These are phyloP conservation scores for Pythium sukuiense DNA, from an alignment of 352 stramenopile genomes.

Conservation along the genomic window DNA sequence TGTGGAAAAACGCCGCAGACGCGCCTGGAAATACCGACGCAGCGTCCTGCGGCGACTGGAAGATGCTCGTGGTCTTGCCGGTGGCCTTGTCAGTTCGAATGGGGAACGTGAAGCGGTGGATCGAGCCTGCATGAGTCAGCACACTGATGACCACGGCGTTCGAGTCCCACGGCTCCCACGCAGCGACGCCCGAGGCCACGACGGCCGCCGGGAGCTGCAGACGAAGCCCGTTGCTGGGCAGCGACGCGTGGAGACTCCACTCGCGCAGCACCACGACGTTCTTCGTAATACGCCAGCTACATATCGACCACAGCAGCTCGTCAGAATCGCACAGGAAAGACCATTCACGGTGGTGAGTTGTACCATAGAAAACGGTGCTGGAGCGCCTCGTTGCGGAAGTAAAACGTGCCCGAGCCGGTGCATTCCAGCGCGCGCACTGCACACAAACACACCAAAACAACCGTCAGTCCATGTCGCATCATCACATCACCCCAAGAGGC, in stretches of 20 bases:
- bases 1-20: conserved; percentile 29
- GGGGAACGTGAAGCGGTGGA: conserved; percentile 67
- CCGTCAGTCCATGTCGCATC: not conserved
- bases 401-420: conserved; percentile 64
- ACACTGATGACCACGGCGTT: conserved; percentile 58
- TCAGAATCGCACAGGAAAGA: not conserved
- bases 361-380: conserved; percentile 70
- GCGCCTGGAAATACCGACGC: conserved; percentile 38
- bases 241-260: conserved; percentile 65
- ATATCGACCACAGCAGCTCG: not conserved
- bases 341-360: not conserved
- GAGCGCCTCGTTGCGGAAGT: conserved; percentile 70
- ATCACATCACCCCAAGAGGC: not conserved
- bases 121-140: conserved; percentile 63
- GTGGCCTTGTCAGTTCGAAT: conserved; percentile 24
- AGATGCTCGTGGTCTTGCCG: conserved; percentile 43
- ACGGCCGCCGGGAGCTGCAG: conserved; percentile 63
- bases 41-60: conserved; percentile 38
- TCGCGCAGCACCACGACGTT: conserved; percentile 73
- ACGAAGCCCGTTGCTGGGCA: conserved; percentile 53
- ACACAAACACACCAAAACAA: conserved; percentile 5
- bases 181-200: conserved; percentile 53
- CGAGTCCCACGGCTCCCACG: conserved; percentile 63
- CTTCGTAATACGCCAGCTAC: conserved; percentile 68
- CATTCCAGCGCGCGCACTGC: conserved; percentile 67